phyloP scores from a whole-genome alignment of 768 basidiomycete genomes.

The Boletus vermiculosoides region DNA sequence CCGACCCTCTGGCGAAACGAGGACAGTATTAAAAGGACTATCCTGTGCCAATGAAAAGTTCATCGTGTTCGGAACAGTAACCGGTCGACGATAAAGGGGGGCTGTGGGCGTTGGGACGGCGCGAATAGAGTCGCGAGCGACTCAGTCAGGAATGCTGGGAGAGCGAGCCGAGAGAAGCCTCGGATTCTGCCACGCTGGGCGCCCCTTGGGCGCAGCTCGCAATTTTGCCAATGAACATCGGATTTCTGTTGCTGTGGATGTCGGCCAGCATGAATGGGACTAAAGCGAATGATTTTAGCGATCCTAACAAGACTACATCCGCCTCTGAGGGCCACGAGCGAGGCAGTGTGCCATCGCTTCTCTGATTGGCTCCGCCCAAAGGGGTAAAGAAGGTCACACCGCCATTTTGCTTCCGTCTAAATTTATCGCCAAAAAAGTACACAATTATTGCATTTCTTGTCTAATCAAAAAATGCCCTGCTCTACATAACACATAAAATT shows the following conservation, averaged over 20 bases:
- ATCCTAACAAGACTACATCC: conserved; percentile 18
- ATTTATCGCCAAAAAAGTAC: conserved; percentile 2
- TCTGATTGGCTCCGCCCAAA: conserved; percentile 25
- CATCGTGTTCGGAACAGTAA: conserved; percentile 15
- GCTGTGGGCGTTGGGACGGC: conserved; percentile 11
- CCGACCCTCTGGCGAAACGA: conserved; percentile 31
- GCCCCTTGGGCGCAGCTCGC: conserved; percentile 13
- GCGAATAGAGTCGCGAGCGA: conserved; percentile 9
- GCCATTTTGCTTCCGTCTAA: conserved; percentile 1
- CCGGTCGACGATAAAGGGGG: not conserved
- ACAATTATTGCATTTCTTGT: conserved; percentile 4
- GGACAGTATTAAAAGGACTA: conserved; percentile 33
- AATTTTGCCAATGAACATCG: conserved; percentile 2
- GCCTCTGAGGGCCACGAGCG: conserved; percentile 11
- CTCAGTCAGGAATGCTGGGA: conserved; percentile 15
- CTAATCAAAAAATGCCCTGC: not conserved
- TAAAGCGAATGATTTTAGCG: not conserved
- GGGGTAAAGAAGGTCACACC: not conserved
- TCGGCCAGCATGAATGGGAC: not conserved
- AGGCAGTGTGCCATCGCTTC: conserved; percentile 29
- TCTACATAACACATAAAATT: not conserved
- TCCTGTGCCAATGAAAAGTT: conserved; percentile 33
- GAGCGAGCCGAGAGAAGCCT: conserved; percentile 30
- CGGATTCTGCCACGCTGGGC: conserved; percentile 36
- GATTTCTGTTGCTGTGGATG: conserved; percentile 1